These are phyloP conservation scores for Eimeria sp. DNA, from an alignment of 169 alveolate species.

Conservation along the genomic window DNA sequence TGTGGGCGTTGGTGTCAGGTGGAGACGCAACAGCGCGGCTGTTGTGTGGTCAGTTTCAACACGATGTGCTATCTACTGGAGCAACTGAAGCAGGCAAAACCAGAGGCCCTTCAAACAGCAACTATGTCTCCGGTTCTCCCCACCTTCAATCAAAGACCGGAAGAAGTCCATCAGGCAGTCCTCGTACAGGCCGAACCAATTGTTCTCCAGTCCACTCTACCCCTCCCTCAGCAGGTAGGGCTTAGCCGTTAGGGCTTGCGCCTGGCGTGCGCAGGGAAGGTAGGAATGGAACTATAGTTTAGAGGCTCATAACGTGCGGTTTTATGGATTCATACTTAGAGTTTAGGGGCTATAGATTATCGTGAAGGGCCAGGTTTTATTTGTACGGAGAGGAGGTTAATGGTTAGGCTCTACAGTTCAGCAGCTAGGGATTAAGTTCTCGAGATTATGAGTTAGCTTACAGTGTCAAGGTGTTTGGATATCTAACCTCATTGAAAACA, in stretches of 20 bases:
- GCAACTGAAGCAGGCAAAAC: constrained; percentile 2
- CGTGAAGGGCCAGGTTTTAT: too few relatives aligned
- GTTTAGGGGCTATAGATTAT: not conserved
- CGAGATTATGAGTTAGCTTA: not conserved
- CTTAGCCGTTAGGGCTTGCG: too few relatives aligned
- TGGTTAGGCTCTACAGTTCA: not conserved
- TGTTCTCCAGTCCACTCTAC: constrained; percentile 75
- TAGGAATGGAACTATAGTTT: too few relatives aligned
- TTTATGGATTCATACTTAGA: not conserved
- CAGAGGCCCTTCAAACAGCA: not conserved
- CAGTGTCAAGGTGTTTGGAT: not conserved
- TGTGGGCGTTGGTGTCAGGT: constrained; percentile 40
- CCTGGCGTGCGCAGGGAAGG: too few relatives aligned
- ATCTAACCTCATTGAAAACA: too few relatives aligned
- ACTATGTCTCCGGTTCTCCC: not conserved
- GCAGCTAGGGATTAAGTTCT: not conserved
- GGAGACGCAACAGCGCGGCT: constrained; percentile 58
- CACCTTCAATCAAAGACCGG: not conserved
- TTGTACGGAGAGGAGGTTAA: not conserved
- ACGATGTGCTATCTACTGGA: not conserved
- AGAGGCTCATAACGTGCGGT: too few relatives aligned
- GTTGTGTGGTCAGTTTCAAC: constrained; percentile 66
- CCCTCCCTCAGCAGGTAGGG: constrained; percentile 75
- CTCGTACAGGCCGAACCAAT: constrained; percentile 49
- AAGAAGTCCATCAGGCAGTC: not conserved